Evolutionary conservation across 2,329 filamentous ascomycete species (phyloP).

Genomic region (Fusarium mangiferae): DNA sequence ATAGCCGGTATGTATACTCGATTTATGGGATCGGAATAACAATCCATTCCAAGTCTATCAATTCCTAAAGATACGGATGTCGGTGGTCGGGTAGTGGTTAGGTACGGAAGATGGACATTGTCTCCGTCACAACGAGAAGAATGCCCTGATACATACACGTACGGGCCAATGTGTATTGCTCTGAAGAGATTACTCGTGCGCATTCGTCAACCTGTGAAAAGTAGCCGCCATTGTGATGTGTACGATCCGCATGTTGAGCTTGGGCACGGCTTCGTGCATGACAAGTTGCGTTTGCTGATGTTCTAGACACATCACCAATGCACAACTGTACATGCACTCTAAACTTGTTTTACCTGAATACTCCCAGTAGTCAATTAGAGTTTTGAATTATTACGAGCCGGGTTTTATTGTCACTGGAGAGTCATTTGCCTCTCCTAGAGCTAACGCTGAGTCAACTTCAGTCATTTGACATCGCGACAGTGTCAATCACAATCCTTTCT

Average conservation of each 20-base stretch:
- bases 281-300: too few relatives aligned
- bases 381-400: neutral
- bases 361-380: neutral
- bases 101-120: neutral
- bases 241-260: neutral
- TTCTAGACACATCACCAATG: neutral
- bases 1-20: neutral
- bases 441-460: neutral
- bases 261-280: neutral
- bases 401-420: too few relatives aligned
- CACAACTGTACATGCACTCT: neutral
- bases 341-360: neutral
- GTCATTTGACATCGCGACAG: neutral
- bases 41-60: neutral
- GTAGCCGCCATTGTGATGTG: neutral
- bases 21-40: neutral
- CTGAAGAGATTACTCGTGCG: fast-evolving
- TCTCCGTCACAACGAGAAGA: neutral
- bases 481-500: neutral
- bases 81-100: neutral
- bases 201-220: fast-evolving
- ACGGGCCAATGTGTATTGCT: neutral
- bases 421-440: neutral
- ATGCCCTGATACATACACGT: neutral
- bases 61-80: neutral